Conservation (phyloP, 2,329 filamentous ascomycete genomes). For the Pestalotiopsis fici region DNA sequence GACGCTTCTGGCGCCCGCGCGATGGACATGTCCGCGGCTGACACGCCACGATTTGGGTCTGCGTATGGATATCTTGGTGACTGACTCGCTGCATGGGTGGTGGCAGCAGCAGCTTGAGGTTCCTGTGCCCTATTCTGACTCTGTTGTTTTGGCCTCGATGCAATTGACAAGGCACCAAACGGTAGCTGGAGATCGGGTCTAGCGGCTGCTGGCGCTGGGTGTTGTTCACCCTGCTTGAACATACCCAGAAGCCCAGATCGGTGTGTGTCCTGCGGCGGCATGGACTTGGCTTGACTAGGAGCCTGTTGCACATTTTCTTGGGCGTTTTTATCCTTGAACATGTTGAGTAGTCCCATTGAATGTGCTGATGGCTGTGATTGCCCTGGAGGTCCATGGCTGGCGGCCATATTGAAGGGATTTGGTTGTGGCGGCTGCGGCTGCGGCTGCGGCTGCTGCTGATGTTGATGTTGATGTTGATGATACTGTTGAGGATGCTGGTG, state of each 20-base stretch:
- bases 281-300: slow-evolving; percentile 3
- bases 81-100: not conserved
- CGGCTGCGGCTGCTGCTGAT: slow-evolving; percentile 22
- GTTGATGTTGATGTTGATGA: slow-evolving; percentile 15
- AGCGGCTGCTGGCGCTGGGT: not conserved
- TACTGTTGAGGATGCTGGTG: slow-evolving; percentile 25
- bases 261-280: slow-evolving; percentile 37
- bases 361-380: slow-evolving; percentile 25
- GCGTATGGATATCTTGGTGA: slow-evolving; percentile 9
- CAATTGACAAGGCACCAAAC: slow-evolving; percentile 38
- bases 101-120: not conserved
- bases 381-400: slow-evolving; percentile 10
- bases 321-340: slow-evolving; percentile 38
- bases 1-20: slow-evolving; percentile 28
- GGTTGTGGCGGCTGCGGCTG: slow-evolving; percentile 17
- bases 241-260: slow-evolving; percentile 52
- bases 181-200: slow-evolving; percentile 34
- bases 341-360: slow-evolving; percentile 36
- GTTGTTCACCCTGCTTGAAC: slow-evolving; percentile 46
- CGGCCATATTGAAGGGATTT: slow-evolving; percentile 9
- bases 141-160: slow-evolving; percentile 31
- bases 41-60: slow-evolving; percentile 15
- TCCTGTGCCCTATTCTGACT: not conserved
- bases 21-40: slow-evolving; percentile 22
- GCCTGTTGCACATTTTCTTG: slow-evolving; percentile 12